A percentile compares a stretch with the other conserved stretches of the same genome.
phyloP scores from a whole-genome alignment of 805 yeast genomes.

The Candida patagonica region DNA sequence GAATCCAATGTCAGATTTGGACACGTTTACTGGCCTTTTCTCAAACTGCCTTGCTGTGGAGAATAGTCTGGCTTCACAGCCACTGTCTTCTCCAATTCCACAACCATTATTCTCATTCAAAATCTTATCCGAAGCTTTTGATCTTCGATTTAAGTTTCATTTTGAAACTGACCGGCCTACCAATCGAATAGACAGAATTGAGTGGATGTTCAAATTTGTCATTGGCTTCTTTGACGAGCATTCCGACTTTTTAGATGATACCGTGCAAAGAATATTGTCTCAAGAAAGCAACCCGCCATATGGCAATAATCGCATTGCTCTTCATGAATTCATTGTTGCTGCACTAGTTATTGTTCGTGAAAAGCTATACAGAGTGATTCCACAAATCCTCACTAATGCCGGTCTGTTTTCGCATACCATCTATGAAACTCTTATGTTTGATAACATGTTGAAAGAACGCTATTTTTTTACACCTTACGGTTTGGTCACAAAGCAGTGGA shows the following conservation, averaged over 20 bases:
- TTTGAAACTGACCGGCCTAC: conserved; percentile 51
- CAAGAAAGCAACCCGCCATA: conserved; percentile 6
- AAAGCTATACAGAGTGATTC: conserved; percentile 32
- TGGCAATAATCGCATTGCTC: conserved; percentile 23
- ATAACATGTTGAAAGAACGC: conserved; percentile 36
- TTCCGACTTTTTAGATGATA: conserved; percentile 18
- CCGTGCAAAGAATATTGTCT: conserved; percentile 18
- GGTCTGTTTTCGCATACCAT: conserved; percentile 49
- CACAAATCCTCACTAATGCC: conserved; percentile 28
- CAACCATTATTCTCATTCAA: conserved; percentile 29
- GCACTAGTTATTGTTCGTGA: conserved; percentile 38
- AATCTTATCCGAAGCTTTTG: conserved; percentile 37
- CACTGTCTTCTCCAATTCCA: conserved; percentile 6
- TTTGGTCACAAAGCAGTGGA: conserved; percentile 28
- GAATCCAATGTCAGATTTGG: conserved; percentile 2
- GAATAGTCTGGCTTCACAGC: neutral
- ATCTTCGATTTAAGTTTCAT: conserved; percentile 48
- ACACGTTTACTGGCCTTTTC: conserved; percentile 4
- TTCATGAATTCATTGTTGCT: conserved; percentile 37
- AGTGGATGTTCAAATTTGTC: conserved; percentile 52
- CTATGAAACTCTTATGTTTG: conserved; percentile 49
- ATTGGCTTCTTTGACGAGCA: conserved; percentile 26
- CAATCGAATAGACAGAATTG: conserved; percentile 58
- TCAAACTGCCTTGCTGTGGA: conserved; percentile 4
- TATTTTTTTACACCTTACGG: conserved; percentile 40